phyloP scores from a whole-genome alignment of 176 grass and related monocot species.

The Pontederia crassipes region DNA sequence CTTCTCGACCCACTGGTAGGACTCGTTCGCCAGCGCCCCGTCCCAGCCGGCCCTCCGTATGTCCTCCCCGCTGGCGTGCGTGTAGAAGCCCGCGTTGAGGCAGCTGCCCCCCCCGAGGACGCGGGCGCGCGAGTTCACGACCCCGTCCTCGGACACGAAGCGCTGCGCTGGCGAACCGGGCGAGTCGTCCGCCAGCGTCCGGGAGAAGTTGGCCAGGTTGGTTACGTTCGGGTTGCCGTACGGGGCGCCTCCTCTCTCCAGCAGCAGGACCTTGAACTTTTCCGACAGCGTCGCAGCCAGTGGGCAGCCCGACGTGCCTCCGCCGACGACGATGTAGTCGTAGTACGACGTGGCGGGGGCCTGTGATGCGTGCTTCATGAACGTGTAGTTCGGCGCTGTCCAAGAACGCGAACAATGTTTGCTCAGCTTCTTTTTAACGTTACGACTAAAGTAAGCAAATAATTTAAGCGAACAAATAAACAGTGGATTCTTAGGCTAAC shows the following conservation, averaged over 20 bases:
- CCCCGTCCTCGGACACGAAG: no score
- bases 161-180: no score
- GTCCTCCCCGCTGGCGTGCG: no score
- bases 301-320: background rate
- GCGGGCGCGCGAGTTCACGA: no score
- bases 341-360: background rate
- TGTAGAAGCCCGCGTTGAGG: no score
- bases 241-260: background rate
- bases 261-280: background rate
- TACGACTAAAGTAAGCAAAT: no score
- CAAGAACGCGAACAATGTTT: no score
- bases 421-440: no score
- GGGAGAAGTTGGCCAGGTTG: background rate
- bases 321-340: background rate
- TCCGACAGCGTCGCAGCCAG: background rate
- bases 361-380: background rate
- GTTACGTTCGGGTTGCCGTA: background rate
- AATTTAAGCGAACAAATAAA: no score
- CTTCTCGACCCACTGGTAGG: slow-evolving; percentile 50
- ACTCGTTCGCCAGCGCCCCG: background rate
- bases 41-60: background rate
- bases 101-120: no score
- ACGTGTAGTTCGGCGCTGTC: background rate
- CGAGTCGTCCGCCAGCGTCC: no score
- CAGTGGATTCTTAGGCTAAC: no score